Evolutionary conservation across 1,284 basidiomycete species (phyloP), one percentile per base, ranked within the genome.

Genomic region (Marasmius oreades): DNA sequence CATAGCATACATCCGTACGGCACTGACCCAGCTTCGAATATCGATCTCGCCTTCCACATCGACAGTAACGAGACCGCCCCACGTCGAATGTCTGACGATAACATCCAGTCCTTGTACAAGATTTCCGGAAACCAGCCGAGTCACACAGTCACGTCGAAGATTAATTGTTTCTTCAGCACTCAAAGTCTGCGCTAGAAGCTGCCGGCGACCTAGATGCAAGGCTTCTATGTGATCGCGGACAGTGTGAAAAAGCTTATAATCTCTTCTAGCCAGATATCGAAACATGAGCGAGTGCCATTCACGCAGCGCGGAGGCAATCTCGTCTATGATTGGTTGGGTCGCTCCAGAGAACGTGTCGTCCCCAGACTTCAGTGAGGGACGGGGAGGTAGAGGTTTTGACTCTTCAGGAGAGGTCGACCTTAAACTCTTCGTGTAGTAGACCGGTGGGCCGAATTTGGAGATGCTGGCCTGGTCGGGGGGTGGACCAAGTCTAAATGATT

Each of bases 251-350:
- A 96, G 83, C 43, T 83, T 83, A 75, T 99, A 99, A 67, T 98
- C 92, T 56, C 94, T 84, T 52, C 85, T 80, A 3, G 88, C 86
- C 24, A 99, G 87, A 70, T 98, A 95, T 55, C 88, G 86, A 66
- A 95, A 95, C 80, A 98, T 89, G 28, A 96, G 80, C 26, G 85
- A 84, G 67, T 95, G 90, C 94, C 95, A 98, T 80, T 98, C 96
- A 36, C 95, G 85, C 43, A 98, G 76, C 0, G 96, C 95, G 20
- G 94, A 96, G 0, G 96, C 92, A 63, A 99, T 97, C 74, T 99
- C 96, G 72, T 99, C 96, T 53, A 98, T 85, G 65, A 98, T 87
- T 1, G 95, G 96, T 68, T 97, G 95, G 11, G 73, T 76, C 24
- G 81, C 77, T 5, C 94, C 94, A 0, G 88, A 87, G 2, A 83